A percentile compares a stretch with the other conserved stretches of the same genome.
Conservation (phyloP, 1,139 yeast genomes). For the Pichia sp. region DNA sequence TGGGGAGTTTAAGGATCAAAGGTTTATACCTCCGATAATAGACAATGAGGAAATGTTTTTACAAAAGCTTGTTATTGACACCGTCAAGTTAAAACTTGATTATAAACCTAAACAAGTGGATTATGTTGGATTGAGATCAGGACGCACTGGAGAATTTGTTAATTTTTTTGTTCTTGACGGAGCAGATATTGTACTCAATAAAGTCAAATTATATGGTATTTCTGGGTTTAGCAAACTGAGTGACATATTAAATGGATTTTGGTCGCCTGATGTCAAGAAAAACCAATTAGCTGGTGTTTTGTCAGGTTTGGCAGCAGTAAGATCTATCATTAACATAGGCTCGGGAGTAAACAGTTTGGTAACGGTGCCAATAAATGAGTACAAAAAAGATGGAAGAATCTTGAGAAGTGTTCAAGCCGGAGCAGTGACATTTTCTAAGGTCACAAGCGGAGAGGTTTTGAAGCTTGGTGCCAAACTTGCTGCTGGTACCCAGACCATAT, state of each 20-base stretch:
- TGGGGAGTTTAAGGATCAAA: conserved; percentile 66
- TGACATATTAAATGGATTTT: conserved; percentile 47
- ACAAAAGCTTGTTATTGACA: conserved; percentile 57
- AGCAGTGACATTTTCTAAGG: conserved; percentile 65
- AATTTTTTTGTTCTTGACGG: conserved; percentile 87
- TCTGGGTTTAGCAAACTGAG: conserved; percentile 62
- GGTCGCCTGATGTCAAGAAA: conserved; percentile 82
- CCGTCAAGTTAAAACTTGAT: conserved; percentile 65
- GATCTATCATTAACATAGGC: conserved; percentile 71
- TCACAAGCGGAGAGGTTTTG: conserved; percentile 74
- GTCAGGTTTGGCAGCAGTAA: conserved; percentile 77
- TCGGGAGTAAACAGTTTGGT: conserved; percentile 69
- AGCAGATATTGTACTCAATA: conserved; percentile 58
- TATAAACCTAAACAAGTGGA: conserved; percentile 89
- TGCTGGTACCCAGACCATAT: conserved; percentile 76
- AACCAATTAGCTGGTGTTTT: conserved; percentile 74
- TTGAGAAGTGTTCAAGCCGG: conserved; percentile 72
- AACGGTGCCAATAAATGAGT: conserved; percentile 66
- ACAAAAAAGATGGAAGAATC: conserved; percentile 62
- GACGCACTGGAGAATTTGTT: conserved; percentile 78
- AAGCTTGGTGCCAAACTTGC: conserved; percentile 81
- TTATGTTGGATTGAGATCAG: conserved; percentile 75
- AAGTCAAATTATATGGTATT: conserved; percentile 63
- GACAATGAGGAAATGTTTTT: conserved; percentile 66
- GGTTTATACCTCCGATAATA: conserved; percentile 47